Evolutionary conservation across 2,329 filamentous ascomycete genomes (phyloP), one percentile per base, ranked within the genome.

Genomic region (Penicillium olsonii): DNA sequence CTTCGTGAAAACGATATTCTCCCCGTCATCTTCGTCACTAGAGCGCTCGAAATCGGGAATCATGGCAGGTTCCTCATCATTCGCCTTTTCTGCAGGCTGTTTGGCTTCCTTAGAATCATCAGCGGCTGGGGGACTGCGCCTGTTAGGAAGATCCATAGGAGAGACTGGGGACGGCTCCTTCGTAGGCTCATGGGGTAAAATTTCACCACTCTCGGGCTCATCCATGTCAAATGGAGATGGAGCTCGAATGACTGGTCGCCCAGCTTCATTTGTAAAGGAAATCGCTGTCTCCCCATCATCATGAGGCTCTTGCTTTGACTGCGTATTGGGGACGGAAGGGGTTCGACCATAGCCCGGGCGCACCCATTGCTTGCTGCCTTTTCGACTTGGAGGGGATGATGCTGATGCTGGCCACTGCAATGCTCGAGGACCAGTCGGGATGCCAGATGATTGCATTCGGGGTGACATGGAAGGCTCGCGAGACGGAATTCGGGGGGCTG

Each of bases 11-110:
- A 74, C 67, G 2, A 65, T 65, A 35, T 69, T 70, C 45, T 75
- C 74, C 42, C 75, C 73, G 38, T 76, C 74, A 33, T 74, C 72
- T 50, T 76, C 74, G n/a, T 75, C 72, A 38, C 68, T 70, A 17
- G 65, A 63, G 34, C 61, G 63, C 6, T 53, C 61, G 42, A 71
- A 69, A 27, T 68, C 66, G 2, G 69, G 68, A 37, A 72, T 64
- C 7, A 66, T 29, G 4, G 63, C 48, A 22, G 50, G 6, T 10
- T 50, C 47, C 34, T 61, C 46, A 2, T 15, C 43, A 17, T 49
- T 50, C 4, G 44, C 41, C 31, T 53, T 54, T n/a, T 44, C 24
- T 8, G 34, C 20, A 5, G 33, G 12, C 24, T 45, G 27, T 26
- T 35, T 39, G 45, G 31, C 41, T 26, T 54, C 24, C 34, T 38